Conservation (phyloP, 495 filamentous ascomycete species). For the Podospora fimiseda region DNA sequence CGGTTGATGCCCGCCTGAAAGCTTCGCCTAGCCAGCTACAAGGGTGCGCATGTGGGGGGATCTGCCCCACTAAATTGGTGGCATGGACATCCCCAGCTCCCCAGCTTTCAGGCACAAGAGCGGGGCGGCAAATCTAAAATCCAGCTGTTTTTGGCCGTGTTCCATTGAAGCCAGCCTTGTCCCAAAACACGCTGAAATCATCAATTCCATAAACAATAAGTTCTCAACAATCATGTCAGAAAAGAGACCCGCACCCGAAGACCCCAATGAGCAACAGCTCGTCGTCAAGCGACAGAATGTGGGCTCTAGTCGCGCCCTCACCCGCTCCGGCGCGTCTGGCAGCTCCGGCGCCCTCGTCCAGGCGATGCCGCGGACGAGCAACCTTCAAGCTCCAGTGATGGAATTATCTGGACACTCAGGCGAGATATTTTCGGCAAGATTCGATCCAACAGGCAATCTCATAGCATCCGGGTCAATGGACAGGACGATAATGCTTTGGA, state of each 20-base stretch:
- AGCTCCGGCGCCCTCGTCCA: constrained; percentile 70
- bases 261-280: constrained; percentile 71
- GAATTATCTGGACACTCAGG: constrained; percentile 75
- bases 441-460: constrained; percentile 77
- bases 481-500: constrained; percentile 86
- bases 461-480: constrained; percentile 97
- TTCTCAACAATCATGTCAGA: constrained; percentile 74
- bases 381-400: constrained; percentile 88
- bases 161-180: neutral
- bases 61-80: neutral
- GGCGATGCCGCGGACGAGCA: constrained; percentile 71
- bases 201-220: constrained; percentile 10
- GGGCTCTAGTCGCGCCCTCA: constrained; percentile 53
- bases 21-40: constrained; percentile 11
- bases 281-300: constrained; percentile 88
- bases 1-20: too few relatives aligned
- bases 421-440: constrained; percentile 86
- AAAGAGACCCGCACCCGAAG: constrained; percentile 78
- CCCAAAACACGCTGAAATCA: neutral
- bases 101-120: constrained; percentile 1
- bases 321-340: constrained; percentile 60
- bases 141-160: constrained; percentile 7
- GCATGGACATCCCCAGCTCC: neutral
- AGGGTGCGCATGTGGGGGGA: constrained; percentile 7
- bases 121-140: constrained; percentile 29